Evolutionary conservation across 805 yeast species (phyloP), one percentile per base, ranked within the genome.

Genomic region (Ogataea nakhonphanomensis): DNA sequence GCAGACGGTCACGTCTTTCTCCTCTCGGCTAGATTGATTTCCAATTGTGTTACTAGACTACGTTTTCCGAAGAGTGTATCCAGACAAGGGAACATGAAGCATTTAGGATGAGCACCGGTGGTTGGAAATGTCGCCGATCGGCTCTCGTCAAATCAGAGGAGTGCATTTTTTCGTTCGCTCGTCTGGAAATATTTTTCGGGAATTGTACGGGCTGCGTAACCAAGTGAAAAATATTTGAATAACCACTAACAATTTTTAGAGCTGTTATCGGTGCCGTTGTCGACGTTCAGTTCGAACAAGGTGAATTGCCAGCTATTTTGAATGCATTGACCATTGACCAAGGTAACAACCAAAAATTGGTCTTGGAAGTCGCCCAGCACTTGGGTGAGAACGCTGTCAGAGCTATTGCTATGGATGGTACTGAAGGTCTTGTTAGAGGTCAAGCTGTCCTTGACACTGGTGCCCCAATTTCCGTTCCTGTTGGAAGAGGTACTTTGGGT

Each of bases 401-500:
- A 84, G 84, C 99, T 69, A 93, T 93, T 84, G 98, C 99, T 68
- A 93, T 93, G 99, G 99, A 93, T 73, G 98, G 98, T 87, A 93
- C 99, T 61, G 98, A 91, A 74, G 99, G 99, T 88, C 83, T 93
- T 66, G 96, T 89, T 62, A 91, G 99, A 81, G 99, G 99, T 72
- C 82, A 84, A 65, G 43, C 74, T 47, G 99, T 93, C 62, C 55
- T 65, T 54, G 99, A 93, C 78, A 90, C 98, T 55, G 99, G 99
- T 72, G 78, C 96, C 53, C 99, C 99, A 73, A 93, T 93, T 70
- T 83, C 96, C 59, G 95, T 93, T 61, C 99, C 99, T 61, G 99
- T 93, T 57, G 99, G 99, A 70, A 89, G 96, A 74, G 98, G 90
- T 70, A 91, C 98, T 53, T 80, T 93, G 65, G 99, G 99, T 69